Conservation (phyloP, 164 flowering plant genomes). For the Macadamia integrifolia region DNA sequence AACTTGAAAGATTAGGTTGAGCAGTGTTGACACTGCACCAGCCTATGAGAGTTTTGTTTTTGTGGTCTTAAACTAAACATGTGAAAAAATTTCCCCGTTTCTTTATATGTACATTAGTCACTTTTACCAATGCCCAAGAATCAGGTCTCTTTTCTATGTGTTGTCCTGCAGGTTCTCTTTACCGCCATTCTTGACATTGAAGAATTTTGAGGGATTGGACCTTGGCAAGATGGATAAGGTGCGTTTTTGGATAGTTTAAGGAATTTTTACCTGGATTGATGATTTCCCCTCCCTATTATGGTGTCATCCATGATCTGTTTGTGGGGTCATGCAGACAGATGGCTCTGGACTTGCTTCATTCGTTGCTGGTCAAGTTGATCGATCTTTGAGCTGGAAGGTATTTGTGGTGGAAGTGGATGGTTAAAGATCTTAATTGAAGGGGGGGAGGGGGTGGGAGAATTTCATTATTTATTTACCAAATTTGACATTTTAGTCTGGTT, state of each 20-base stretch:
- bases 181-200: constrained; percentile 61
- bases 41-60: too few relatives aligned
- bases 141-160: not conserved
- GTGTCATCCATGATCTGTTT: not conserved
- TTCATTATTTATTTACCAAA: too few relatives aligned
- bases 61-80: too few relatives aligned
- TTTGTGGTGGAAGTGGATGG: not conserved
- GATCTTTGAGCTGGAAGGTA: constrained; percentile 75
- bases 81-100: too few relatives aligned
- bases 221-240: constrained; percentile 73
- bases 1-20: not conserved
- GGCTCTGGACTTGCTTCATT: constrained; percentile 82
- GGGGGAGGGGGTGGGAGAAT: not conserved
- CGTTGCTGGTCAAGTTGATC: constrained; percentile 67
- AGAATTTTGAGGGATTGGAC: constrained; percentile 41
- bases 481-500: too few relatives aligned
- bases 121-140: not conserved
- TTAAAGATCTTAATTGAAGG: not conserved
- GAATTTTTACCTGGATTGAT: not conserved
- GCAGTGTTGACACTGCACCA: not conserved
- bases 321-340: constrained; percentile 33
- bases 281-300: not conserved
- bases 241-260: not conserved
- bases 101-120: too few relatives aligned
- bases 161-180: constrained; percentile 47